Evolutionary conservation across 805 yeast species (phyloP), one percentile per base, ranked within the genome.

Genomic region (Candida railenensis): DNA sequence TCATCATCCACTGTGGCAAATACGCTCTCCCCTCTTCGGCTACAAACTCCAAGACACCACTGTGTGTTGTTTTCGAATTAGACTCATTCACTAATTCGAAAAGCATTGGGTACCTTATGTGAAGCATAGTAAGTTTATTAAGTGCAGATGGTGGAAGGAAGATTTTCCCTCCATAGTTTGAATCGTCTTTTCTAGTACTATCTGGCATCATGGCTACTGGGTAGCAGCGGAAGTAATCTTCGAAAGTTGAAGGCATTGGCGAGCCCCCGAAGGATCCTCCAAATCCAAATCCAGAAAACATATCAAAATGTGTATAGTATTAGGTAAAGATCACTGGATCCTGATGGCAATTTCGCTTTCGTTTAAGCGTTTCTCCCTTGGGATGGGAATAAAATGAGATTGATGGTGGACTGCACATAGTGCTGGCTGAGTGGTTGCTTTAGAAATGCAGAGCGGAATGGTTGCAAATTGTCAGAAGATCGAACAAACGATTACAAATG

Each of bases 11-110:
- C 55, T 88, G 89, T 0, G 99, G 99, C 32, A 94, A 58, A 62
- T 94, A 94, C 2, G 82, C 94, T 47, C 99, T 76, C 15, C 99
- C 99, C 71, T 94, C 99, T 61, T 94, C 98, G 1, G 99, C 97
- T 15, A 88, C 86, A 64, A 94, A 94, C 68, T 94, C 99, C 50
- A 94, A 71, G 22, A 94, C 99, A 60, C 99, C 99, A 40, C 91
- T 87, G 62, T 90, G 96, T 0, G 97, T 89, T 5, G 62, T 70
- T 28, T 73, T 62, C 16, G 66, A 74, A 20, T 78, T 72, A 33
- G 80, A 85, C 55, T 85, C 95, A 46, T 87, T 86, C 30, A 74
- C 71, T 36, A 94, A 68, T 63, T 86, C 87, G 60, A 94, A 94
- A 42, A 94, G 74, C 99, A 94, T 94, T 0, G 99, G 99, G 59